Evolutionary conservation across 2,329 filamentous ascomycete species (phyloP), one percentile per base, ranked within the genome.

Genomic region (Cladosporium velox): DNA sequence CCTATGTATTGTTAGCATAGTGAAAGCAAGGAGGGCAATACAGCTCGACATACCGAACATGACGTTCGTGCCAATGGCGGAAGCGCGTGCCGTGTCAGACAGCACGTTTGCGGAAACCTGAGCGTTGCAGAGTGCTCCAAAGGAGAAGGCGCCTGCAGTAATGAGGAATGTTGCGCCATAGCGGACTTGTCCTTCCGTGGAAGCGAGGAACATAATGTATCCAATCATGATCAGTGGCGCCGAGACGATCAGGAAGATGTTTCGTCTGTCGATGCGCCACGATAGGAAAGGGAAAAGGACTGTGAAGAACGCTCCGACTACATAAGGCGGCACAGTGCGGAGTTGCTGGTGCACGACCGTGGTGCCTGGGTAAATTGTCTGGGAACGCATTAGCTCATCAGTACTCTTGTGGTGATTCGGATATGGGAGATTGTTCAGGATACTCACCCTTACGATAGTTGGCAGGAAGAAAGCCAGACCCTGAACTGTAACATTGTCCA

Each of bases 91-190:
- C 0, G 90, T 90, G 70, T 92, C 90, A 4, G 87, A 88, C 8
- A 91, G 84, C 0, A 92, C 88, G 70, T 91, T 91, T 7, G 88
- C 89, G 0, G 88, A 86, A 0, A 85, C 87, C 65, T 91, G 85
- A 0, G 89, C 89, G 68, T 90, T 91, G 70, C 84, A 86, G 14
- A 92, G 82, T 0, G 89, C 83, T 0, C 88, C 89, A 55, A 87
- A 84, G 3, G 85, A 77, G 71, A 90, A 91, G 4, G 86, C 85
- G 0, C 88, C 88, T 8, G 82, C 81, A 1, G 88, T 85, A 64
- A 91, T 87, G 65, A 92, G 76, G 77, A 92, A 92, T 0, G 88
- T 90, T 0, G 89, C 90, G 0, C 84, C 89, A 73, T 92, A 92
- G 21, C 88, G 85, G 1, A 87, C 85, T 32, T 79, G 78, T 0